phyloP scores from a whole-genome alignment of 2,329 filamentous ascomycete genomes.

The Aspergillus terreus region DNA sequence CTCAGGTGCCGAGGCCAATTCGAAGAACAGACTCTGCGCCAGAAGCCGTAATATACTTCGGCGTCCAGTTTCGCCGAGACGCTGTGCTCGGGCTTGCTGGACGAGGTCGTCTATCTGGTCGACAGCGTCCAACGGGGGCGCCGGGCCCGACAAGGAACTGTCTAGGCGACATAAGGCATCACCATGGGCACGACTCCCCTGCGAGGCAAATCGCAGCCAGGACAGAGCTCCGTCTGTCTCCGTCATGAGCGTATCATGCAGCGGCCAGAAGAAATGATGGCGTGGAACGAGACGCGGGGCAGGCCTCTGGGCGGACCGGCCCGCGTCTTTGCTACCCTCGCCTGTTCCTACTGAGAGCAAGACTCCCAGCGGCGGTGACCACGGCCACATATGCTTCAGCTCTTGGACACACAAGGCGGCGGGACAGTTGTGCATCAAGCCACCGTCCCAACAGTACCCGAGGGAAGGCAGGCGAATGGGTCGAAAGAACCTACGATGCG shows the following conservation, averaged over 20 bases:
- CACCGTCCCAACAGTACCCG: conserved; percentile 2
- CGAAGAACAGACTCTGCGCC: conserved; percentile 3
- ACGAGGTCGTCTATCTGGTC: neutral
- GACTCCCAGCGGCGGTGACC: neutral
- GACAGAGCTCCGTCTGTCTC: neutral
- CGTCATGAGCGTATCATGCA: neutral
- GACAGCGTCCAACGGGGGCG: neutral
- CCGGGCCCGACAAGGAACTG: neutral
- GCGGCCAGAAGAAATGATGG: neutral
- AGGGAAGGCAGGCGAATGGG: neutral
- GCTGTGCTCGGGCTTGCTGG: neutral
- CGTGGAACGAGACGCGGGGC: neutral
- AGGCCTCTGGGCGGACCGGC: neutral
- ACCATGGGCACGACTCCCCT: neutral
- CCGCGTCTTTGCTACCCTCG: neutral
- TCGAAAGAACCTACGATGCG: neutral
- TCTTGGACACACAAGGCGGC: neutral
- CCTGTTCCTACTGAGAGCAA: conserved; percentile 1
- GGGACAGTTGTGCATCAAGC: neutral
- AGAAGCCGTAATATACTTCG: neutral
- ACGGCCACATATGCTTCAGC: conserved; percentile 2
- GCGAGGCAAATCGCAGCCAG: neutral
- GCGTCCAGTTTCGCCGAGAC: neutral
- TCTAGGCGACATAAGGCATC: conserved; percentile 1
- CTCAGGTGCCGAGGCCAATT: neutral